phyloP scores from a whole-genome alignment of 2,329 filamentous ascomycete genomes.

The Chaetomium sp. region DNA sequence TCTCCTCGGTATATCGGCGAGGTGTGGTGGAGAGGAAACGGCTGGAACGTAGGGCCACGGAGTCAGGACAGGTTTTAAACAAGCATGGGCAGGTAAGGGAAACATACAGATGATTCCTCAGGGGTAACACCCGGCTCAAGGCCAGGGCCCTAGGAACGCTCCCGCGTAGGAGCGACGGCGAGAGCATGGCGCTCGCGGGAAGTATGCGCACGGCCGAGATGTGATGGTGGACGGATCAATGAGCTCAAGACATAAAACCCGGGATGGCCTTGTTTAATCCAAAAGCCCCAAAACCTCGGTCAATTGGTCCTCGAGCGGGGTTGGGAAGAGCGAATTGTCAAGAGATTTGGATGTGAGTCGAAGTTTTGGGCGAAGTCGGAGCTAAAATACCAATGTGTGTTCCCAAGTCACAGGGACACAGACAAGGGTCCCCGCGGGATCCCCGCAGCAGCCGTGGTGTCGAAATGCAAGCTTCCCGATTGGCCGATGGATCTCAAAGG shows the following conservation, averaged over 20 bases:
- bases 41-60: conserved; percentile 26
- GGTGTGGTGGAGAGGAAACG: conserved; percentile 47
- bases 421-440: conserved; percentile 22
- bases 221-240: conserved; percentile 13
- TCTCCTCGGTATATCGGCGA: conserved; percentile 41
- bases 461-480: conserved; percentile 26
- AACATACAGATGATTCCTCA: conserved; percentile 23
- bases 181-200: conserved; percentile 19
- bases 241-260: background rate
- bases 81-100: too few relatives aligned
- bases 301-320: conserved; percentile 17
- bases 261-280: background rate
- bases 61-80: conserved; percentile 4
- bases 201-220: background rate
- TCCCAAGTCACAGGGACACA: conserved; percentile 23
- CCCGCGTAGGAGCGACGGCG: conserved; percentile 22
- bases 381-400: conserved; percentile 21
- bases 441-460: conserved; percentile 13
- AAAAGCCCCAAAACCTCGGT: conserved; percentile 3
- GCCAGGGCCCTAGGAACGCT: conserved; percentile 25
- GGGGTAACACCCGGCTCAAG: conserved; percentile 19
- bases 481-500: conserved; percentile 15
- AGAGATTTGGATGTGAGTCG: conserved; percentile 9
- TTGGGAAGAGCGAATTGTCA: background rate
- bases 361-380: conserved; percentile 30